Base-by-base conservation (phyloP, 768 basidiomycete genomes). In the Leccinum incarnatum region DNA sequence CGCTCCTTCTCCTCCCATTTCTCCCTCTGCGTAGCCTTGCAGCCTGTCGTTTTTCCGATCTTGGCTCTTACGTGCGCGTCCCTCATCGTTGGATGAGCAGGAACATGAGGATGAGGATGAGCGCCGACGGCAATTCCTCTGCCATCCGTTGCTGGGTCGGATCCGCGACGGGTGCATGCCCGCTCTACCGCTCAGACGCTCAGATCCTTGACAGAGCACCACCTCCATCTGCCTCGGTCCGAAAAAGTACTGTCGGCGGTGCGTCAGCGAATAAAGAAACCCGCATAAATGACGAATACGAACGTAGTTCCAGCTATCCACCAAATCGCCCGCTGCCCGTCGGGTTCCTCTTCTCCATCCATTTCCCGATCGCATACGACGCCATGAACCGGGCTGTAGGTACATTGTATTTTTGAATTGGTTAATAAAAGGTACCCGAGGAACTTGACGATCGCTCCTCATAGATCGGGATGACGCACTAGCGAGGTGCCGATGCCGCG, bases 401-500 rank as follows among this genome's bases (percentile, higher is more conserved):
- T 37, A 8, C 0, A 14, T 15, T 15, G 14, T 14, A 36, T 36
- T 36, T 36, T 36, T n/a, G 14, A 36, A 5, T 36, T 15, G 3
- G 32, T 34, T 4, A 4, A 15, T 1, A 36, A 36, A 34, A 12
- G n/a, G 10, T 36, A 36, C 14, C 34, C 12, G 34, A 36, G 5
- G 14, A 36, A 14, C 5, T 36, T 5, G 14, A 6, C 34, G 12
- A 34, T 34, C 12, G 12, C 34, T 34, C 12, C 12, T 37, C 15
- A 15, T 15, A 34, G 10, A 12, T 6, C 4, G 12, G 21, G 8
- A 21, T 12, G 7, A 15, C 70, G 34, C 42, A 70, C 71, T 50
- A 91, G 78, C 1, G 86, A 87, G 7, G 88, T 88, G 30, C 89
- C 90, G 57, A 92, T 82, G 2, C 91, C 91, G 52, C 91, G 83